A percentile compares a stretch with the other conserved stretches of the same genome.
phyloP scores from a whole-genome alignment of 73 alveolate genomes.

The Tetrahymena thermophila region DNA sequence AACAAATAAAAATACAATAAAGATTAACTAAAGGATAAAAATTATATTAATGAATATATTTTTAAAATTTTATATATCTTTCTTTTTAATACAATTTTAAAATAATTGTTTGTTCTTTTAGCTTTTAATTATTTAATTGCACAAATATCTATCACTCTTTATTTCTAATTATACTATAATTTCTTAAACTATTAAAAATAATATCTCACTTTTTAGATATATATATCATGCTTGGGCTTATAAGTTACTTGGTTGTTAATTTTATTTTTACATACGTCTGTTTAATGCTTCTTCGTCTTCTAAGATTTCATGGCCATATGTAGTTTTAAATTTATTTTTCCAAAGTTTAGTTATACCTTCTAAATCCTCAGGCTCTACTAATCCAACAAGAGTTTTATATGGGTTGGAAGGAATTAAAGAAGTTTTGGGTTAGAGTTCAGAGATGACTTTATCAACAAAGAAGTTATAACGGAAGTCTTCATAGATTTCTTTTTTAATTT shows the following conservation, averaged over 20 bases:
- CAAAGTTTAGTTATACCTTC: conserved; percentile 16
- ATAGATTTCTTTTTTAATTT: conserved; percentile 18
- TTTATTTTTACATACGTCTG: not conserved
- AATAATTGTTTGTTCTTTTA: no score
- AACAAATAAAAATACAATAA: not conserved
- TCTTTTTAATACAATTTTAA: no score
- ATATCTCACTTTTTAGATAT: not conserved
- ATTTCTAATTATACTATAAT: no score
- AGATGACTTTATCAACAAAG: conserved; percentile 22
- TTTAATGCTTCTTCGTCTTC: conserved; percentile 11
- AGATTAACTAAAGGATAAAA: not conserved
- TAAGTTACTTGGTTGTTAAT: not conserved
- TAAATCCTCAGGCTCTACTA: conserved; percentile 17
- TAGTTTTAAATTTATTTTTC: conserved; percentile 25
- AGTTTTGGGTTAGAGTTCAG: conserved; percentile 25
- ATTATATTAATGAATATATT: not conserved
- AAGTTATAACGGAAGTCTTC: conserved; percentile 9
- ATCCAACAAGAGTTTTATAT: conserved; percentile 34
- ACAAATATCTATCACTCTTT: not conserved
- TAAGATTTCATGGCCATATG: conserved; percentile 35
- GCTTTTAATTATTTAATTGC: no score
- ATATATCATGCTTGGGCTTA: not conserved
- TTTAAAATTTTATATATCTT: not conserved
- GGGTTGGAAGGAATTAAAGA: conserved; percentile 27
- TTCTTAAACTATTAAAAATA: no score